Evolutionary conservation across 202 grass and related monocot genomes (phyloP).

Genomic region (Musa balbisiana): DNA sequence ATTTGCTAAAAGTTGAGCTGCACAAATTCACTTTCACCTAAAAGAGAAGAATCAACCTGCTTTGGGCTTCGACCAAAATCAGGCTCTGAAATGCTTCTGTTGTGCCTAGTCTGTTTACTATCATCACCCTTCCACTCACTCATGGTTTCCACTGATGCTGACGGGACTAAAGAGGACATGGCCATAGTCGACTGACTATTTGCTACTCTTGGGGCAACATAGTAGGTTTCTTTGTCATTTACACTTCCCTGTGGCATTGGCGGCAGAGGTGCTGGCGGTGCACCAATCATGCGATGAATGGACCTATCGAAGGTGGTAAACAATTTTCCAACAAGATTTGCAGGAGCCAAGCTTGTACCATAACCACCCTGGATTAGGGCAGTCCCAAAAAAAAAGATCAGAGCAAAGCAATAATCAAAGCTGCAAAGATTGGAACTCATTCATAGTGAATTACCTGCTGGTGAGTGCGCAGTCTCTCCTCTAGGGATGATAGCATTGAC

Average conservation of each 20-base stretch:
- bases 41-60: slow-evolving; percentile 38
- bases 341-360: slow-evolving; percentile 68
- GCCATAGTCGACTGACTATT: slow-evolving; percentile 24
- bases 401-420: slow-evolving; percentile 5
- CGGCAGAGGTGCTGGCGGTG: slow-evolving; percentile 60
- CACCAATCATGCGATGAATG: slow-evolving; percentile 88
- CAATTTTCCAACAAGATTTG: slow-evolving; percentile 83
- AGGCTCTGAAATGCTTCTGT: slow-evolving; percentile 93
- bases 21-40: neutral
- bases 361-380: slow-evolving; percentile 56
- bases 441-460: slow-evolving; percentile 55
- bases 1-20: neutral
- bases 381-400: slow-evolving; percentile 4
- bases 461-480: slow-evolving; percentile 79
- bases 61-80: slow-evolving; percentile 80
- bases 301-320: slow-evolving; percentile 83
- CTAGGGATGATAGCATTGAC: slow-evolving; percentile 67
- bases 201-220: slow-evolving; percentile 26
- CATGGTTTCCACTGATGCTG: slow-evolving; percentile 36
- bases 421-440: slow-evolving; percentile 4
- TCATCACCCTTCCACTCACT: slow-evolving; percentile 31
- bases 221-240: slow-evolving; percentile 44
- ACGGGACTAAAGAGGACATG: slow-evolving; percentile 20
- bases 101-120: slow-evolving; percentile 53
- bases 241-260: slow-evolving; percentile 57